phyloP scores from a whole-genome alignment of 345 rosid species.

The Populus ilicifolia region DNA sequence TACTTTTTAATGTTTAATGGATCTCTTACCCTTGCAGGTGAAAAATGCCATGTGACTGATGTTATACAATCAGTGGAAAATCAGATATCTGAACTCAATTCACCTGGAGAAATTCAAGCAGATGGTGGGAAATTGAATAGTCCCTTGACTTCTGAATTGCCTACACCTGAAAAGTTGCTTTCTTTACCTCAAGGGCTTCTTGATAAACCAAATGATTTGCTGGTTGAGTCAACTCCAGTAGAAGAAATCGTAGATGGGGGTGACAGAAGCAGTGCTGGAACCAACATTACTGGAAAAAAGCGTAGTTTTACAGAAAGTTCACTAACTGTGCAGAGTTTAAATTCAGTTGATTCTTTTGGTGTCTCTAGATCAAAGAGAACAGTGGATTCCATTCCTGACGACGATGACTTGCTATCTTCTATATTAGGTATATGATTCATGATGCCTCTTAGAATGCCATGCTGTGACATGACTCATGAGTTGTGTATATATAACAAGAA shows the following conservation, averaged over 20 bases:
- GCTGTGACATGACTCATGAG: background rate
- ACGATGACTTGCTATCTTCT: slow-evolving; percentile 88
- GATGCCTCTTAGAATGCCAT: background rate
- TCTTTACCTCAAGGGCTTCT: slow-evolving; percentile 45
- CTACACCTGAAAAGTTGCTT: slow-evolving; percentile 78
- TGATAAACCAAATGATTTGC: slow-evolving; percentile 44
- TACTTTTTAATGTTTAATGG: background rate
- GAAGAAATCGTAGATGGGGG: slow-evolving; percentile 39
- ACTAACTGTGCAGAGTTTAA: slow-evolving; percentile 54
- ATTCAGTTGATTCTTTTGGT: slow-evolving; percentile 67
- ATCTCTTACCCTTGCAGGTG: slow-evolving; percentile 23
- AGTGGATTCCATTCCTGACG: slow-evolving; percentile 75
- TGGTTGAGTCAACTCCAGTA: slow-evolving; percentile 58
- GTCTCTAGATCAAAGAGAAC: slow-evolving; percentile 51
- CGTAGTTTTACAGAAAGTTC: slow-evolving; percentile 76
- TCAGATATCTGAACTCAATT: slow-evolving; percentile 36
- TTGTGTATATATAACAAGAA: background rate
- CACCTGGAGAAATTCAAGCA: slow-evolving; percentile 34
- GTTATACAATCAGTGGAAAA: slow-evolving; percentile 32
- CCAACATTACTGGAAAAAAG: slow-evolving; percentile 60
- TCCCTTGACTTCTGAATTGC: slow-evolving; percentile 39
- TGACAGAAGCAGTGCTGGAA: slow-evolving; percentile 40
- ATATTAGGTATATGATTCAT: slow-evolving; percentile 62
- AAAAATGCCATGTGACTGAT: slow-evolving; percentile 29
- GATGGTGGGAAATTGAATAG: slow-evolving; percentile 31